phyloP scores from a whole-genome alignment of 441 rosid species.

The Mallotus japonicus region DNA sequence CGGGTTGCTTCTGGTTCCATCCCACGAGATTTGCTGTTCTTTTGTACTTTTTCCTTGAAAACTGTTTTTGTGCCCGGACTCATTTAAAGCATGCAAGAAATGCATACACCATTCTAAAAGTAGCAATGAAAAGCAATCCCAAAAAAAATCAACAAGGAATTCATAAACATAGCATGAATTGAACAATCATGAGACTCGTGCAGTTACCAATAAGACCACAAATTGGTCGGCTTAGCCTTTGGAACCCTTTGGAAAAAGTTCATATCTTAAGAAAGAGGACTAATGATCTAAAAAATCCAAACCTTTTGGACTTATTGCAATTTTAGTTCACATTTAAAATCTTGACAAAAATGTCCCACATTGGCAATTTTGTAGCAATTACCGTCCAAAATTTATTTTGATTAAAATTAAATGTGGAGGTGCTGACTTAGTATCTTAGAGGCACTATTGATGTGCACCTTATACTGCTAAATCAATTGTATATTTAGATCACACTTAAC shows the following conservation, averaged over 20 bases:
- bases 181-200: no score
- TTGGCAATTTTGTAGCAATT: no score
- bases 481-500: neutral
- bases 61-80: neutral
- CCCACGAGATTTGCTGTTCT: neutral
- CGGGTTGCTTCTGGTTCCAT: slow-evolving; percentile 12
- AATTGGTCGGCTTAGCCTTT: neutral
- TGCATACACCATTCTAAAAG: neutral
- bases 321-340: no score
- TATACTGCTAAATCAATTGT: no score
- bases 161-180: neutral
- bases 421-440: no score
- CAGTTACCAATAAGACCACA: neutral
- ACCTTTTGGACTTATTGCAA: no score
- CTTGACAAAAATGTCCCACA: no score
- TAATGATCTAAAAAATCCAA: no score
- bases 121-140: neutral
- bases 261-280: neutral
- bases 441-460: no score
- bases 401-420: no score
- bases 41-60: neutral
- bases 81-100: neutral
- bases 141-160: neutral
- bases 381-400: no score
- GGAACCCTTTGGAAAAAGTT: neutral